Evolutionary conservation across 2,329 filamentous ascomycete genomes (phyloP).

Genomic region (Fusarium nisikadoi): DNA sequence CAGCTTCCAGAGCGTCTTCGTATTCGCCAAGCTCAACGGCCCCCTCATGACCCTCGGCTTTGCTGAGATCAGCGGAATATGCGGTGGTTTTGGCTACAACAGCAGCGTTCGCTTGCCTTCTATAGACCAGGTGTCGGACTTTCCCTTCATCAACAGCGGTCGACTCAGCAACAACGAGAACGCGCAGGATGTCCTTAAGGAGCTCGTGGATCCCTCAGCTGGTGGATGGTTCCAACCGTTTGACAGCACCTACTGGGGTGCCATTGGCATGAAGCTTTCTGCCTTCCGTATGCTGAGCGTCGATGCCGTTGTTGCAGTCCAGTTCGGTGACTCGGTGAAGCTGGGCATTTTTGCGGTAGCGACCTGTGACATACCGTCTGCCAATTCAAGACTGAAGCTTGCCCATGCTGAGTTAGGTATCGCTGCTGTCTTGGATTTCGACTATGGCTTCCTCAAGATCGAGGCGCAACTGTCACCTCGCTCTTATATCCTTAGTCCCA

Average conservation of each 20-base stretch:
- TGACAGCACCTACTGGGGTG: constrained; percentile 50
- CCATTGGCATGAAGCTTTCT: constrained; percentile 50
- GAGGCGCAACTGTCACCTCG: constrained; percentile 54
- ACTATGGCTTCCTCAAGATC: constrained; percentile 49
- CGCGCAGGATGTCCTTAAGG: neutral
- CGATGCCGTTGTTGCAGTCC: constrained; percentile 50
- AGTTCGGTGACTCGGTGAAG: constrained; percentile 46
- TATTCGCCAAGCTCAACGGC: constrained; percentile 53
- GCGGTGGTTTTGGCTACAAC: constrained; percentile 56
- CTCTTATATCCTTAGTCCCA: constrained; percentile 52
- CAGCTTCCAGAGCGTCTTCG: constrained; percentile 48
- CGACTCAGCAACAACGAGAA: neutral
- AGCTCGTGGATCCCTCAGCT: neutral
- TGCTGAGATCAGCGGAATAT: constrained; percentile 50
- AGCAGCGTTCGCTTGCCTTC: constrained; percentile 47
- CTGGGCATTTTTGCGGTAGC: constrained; percentile 51
- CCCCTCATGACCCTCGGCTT: constrained; percentile 53
- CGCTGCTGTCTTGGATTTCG: constrained; percentile 48
- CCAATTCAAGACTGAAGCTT: constrained; percentile 36
- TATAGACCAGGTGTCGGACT: constrained; percentile 18
- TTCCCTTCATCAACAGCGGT: constrained; percentile 31
- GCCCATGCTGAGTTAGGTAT: constrained; percentile 54
- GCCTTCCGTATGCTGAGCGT: constrained; percentile 53
- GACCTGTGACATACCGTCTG: constrained; percentile 44
- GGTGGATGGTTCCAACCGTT: constrained; percentile 48